phyloP scores from a whole-genome alignment of 768 basidiomycete species.

The Mycena albidolilacea region DNA sequence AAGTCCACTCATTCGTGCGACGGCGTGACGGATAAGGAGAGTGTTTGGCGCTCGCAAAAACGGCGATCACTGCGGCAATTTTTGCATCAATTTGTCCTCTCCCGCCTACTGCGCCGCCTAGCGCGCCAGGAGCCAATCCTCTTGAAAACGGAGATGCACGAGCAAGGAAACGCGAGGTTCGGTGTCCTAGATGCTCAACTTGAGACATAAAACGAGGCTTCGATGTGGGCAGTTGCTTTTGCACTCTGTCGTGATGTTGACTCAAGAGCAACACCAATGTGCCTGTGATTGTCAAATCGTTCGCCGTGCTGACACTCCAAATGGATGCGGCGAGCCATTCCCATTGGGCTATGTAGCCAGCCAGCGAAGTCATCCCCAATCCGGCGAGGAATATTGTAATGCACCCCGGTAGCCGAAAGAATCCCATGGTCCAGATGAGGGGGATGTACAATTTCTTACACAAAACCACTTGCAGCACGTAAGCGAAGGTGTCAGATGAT shows the following conservation, averaged over 20 bases:
- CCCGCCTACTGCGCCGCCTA: no score
- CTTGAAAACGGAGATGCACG: no score
- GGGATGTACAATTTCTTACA: slow-evolving; percentile 1
- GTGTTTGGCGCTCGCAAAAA: no score
- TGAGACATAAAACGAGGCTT: no score
- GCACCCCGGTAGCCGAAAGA: not conserved
- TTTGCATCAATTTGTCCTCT: no score
- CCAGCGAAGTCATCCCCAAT: not conserved
- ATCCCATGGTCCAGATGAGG: not conserved
- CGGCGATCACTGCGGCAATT: no score
- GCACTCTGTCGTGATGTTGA: not conserved
- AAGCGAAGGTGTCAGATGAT: not conserved
- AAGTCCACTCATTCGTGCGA: no score
- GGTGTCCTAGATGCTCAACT: no score
- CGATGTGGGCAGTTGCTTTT: not conserved
- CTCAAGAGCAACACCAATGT: not conserved
- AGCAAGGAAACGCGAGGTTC: no score
- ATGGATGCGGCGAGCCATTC: not conserved
- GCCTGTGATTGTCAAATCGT: not conserved
- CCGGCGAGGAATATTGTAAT: not conserved
- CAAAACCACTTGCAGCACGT: not conserved
- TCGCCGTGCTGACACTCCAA: slow-evolving; percentile 10
- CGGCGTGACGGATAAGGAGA: no score
- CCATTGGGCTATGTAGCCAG: not conserved
- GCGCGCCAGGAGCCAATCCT: no score